Evolutionary conservation across 345 rosid species (phyloP).

Genomic region (Dipteronia sinensis): DNA sequence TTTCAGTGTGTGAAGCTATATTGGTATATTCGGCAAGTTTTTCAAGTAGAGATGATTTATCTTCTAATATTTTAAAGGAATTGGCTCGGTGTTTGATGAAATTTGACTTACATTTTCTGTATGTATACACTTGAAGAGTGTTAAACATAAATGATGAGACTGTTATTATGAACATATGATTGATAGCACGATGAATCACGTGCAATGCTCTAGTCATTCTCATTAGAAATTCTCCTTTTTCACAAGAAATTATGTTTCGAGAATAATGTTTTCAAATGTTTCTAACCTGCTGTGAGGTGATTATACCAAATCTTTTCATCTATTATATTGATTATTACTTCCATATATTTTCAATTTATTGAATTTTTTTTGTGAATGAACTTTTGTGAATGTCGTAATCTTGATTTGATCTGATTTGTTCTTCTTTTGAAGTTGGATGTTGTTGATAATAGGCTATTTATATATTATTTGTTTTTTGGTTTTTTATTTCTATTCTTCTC

Average conservation of each 20-base stretch:
- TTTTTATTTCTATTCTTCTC: not conserved
- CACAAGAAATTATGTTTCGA: not conserved
- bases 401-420: not conserved
- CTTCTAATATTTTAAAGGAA: not conserved
- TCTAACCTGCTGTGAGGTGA: not conserved
- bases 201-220: not conserved
- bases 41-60: not conserved
- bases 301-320: not conserved
- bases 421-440: not conserved
- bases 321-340: not conserved
- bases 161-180: not conserved
- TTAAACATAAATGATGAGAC: constrained; percentile 1
- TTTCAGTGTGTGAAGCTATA: not conserved
- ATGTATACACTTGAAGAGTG: not conserved
- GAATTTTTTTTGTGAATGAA: not conserved
- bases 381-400: not conserved
- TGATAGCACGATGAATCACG: not conserved
- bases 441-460: not conserved
- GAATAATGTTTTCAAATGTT: not conserved
- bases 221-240: not conserved
- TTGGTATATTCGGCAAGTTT: not conserved
- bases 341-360: not conserved
- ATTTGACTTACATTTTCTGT: not conserved
- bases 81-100: constrained; percentile 11
- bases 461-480: not conserved